Base-by-base conservation (phyloP, 1,284 basidiomycete genomes). In the Moesziomyces globuligerus region DNA sequence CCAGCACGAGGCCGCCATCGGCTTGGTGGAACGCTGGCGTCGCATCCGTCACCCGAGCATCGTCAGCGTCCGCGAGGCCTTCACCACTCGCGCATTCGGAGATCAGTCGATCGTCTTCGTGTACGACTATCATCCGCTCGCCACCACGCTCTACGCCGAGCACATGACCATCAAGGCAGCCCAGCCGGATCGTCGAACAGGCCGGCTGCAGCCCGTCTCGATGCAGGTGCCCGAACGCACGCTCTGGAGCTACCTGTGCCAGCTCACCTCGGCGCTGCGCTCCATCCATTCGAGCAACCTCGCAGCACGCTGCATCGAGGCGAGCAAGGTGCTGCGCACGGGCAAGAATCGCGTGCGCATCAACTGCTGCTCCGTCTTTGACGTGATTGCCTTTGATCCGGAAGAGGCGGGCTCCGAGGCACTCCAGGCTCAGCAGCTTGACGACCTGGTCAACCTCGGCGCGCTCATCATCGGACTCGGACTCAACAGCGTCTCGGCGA, bases 161-260 rank as follows among this genome's bases (percentile, higher is more conserved):
- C 86, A 88, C 74, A 83, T 87, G 46, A 83, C 82, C 3, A 83
- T 84, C 15, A 83, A 84, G 43, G 81, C 84, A 8, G 77, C 83
- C 3, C 75, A 81, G 39, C 77, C 77, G 3, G 81, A 83, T 52
- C 78, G 78, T 3, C 73, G 78, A 10, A 81, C 80, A 11, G 79
- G 79, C 9, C 62, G 79, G 26, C 45, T 81, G 49, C 77, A 80
- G 47, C 48, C 76, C 0, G 76, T 74, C 5, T 65, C 72, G 36
- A 79, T 79, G 76, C 81, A 79, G 47, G 84, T 92, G 26, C 87
- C 90, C 0, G 96, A 99, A 83, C 86, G 89, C n/a, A 89, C 90
- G 0, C 82, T 99, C 11, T 99, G 96, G 95, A 91, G 90, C 17
- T 98, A 95, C 79, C 88, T 96, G 48, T 88, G 93, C 32, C 95